Evolutionary conservation across 106 monocot species (phyloP), one percentile per base, ranked within the genome.

Genomic region (Dendrobium nobile): DNA sequence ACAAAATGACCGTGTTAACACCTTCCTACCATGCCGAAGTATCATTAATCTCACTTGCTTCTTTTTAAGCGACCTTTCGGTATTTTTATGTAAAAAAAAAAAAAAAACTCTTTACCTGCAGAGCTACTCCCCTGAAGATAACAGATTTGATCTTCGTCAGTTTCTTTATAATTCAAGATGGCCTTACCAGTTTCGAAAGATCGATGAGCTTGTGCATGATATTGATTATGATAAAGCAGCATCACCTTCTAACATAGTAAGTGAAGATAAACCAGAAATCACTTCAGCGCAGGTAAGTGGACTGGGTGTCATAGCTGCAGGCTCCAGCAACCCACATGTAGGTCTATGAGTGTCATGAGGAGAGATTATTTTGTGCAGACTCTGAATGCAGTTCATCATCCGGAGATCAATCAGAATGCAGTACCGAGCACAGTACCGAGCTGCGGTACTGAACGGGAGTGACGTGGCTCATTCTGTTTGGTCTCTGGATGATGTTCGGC

Each of bases 21-120:
- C 98, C 98, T 58, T 99, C 98, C 28, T 95, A 99, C 67, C 98
- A 99, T 84, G 95, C 98, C 65, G 98, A 99, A 91, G 98, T 95
- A 88, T 48, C 6, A 48, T 48, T 77, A 16, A 58, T 28, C 72
- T 33, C 80, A 70, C 70, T 31, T 28, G 3, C 56, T 56, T 56
- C 19, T 56, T 56, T 16, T 19, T 56, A 56, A 56, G 56, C 5
- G n/a, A 51, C 51, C 51, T 51, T 13, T 15, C 51, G 16, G 13
- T 51, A 3, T 51, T 13, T 15, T 16, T 54, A 9, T 54, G 54
- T 54, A 5, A 54, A 54, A 54, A 7, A 7, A 22, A 7, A 7
- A 22, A 64, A 64, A 19, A 26, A 19, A 80, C 4, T 56, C 4
- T 43, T 47, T 68, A 13, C 76, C 80, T 81, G 55, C 65, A 99